A percentile compares a stretch with the other conserved stretches of the same genome.
Conservation (phyloP, 1,284 basidiomycete species). For the Puccinia polysora region DNA sequence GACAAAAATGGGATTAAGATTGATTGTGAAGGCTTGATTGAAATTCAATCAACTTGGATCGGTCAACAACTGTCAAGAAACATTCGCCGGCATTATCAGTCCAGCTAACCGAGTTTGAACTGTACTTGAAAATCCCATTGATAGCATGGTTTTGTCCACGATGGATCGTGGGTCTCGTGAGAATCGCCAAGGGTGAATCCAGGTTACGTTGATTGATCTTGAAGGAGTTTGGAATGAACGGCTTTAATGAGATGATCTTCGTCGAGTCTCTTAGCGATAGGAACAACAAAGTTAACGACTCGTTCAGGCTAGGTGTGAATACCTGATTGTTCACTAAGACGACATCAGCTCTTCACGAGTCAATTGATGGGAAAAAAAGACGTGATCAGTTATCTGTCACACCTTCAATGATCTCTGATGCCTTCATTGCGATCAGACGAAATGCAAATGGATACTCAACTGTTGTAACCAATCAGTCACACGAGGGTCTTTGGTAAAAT, state of each 20-base stretch:
- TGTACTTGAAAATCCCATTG: constrained; percentile 12
- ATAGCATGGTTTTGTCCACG: not conserved
- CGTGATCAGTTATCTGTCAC: too few relatives aligned
- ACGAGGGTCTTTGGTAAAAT: constrained; percentile 55
- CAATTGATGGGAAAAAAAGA: not conserved
- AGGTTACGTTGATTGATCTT: constrained; percentile 52
- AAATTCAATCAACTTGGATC: constrained; percentile 10
- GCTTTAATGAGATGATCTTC: constrained; percentile 58
- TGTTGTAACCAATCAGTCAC: constrained; percentile 48
- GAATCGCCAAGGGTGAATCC: constrained; percentile 26
- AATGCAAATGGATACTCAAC: not conserved
- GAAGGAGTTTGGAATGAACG: constrained; percentile 58
- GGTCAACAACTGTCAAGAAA: constrained; percentile 18
- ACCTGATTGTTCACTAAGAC: constrained; percentile 61
- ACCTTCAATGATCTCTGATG: not conserved
- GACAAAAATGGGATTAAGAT: not conserved
- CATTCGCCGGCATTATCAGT: constrained; percentile 33
- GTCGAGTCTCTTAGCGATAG: constrained; percentile 59
- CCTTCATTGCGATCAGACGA: not conserved
- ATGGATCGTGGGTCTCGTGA: not conserved
- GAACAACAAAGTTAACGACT: constrained; percentile 58
- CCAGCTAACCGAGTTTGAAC: constrained; percentile 10
- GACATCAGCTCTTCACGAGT: constrained; percentile 55
- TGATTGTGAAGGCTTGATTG: not conserved
- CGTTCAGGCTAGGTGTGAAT: constrained; percentile 58